Evolutionary conservation across 306 rosid species (phyloP), one percentile per base, ranked within the genome.

Genomic region (Gynostemma pentaphyllum): DNA sequence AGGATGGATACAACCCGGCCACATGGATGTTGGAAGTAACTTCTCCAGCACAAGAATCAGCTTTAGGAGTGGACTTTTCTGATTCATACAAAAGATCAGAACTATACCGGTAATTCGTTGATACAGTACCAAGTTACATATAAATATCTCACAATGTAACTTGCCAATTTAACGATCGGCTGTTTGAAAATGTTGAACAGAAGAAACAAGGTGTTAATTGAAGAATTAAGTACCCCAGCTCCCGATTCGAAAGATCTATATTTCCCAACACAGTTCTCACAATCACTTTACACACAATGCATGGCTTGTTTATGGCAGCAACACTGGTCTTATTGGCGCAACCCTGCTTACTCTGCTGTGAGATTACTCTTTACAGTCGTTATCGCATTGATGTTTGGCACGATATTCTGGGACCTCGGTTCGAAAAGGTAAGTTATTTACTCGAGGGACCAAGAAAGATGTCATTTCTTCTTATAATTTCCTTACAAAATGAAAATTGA

Each of bases 351-450:
- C 59, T 84, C 85, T 11, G 81, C 85, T 0, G 78, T 84, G 18
- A 74, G 86, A 75, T 50, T 71, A 29, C 61, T 70, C 52, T 81
- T 78, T 73, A 76, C 88, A 3, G 53, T 74, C 44, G 30, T 76
- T 44, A 67, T 67, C 30, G 90, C 83, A 36, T 59, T 87, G 65
- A 78, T 87, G 66, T 82, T 87, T 32, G 90, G 95, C 22, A 64
- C 95, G 22, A 74, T 87, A 71, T 87, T 87, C 80, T 82, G 88
- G 88, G 75, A 76, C 53, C 90, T 84, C 2, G 95, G 95, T 68
- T 67, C 85, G 62, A 84, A 84, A 82, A 80, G 44, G 95, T 80
- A 64, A 78, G 83, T 73, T 16, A 13, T 54, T 28, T 5, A 7
- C 34, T 10, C 4, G n/a, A 14, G 12, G 21, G 34, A 55, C 48